phyloP scores from a whole-genome alignment of 1,139 yeast species.

The Geotrichum macrosporum region DNA sequence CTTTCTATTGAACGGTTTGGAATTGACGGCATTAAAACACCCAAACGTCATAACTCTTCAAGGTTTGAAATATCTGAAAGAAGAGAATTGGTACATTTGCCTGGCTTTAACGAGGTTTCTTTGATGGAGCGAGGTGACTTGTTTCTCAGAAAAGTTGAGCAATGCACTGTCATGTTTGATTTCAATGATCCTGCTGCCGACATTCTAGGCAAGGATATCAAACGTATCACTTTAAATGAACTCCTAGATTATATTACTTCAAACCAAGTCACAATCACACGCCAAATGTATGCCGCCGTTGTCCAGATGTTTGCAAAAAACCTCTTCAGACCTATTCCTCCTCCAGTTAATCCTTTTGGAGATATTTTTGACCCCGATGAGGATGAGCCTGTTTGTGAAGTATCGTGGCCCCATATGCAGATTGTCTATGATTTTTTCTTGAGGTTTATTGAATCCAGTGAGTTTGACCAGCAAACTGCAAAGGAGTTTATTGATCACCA shows the following conservation, averaged over 20 bases:
- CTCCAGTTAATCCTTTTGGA: slow-evolving; percentile 96
- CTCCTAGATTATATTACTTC: slow-evolving; percentile 83
- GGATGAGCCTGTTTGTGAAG: slow-evolving; percentile 94
- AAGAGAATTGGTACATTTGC: slow-evolving; percentile 74
- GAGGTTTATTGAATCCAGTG: slow-evolving; percentile 90
- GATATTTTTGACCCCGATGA: slow-evolving; percentile 97
- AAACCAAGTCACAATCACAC: slow-evolving; percentile 73
- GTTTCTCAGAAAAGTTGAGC: slow-evolving; percentile 85
- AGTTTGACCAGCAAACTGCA: slow-evolving; percentile 88
- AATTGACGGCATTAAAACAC: slow-evolving; percentile 62
- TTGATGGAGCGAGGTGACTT: slow-evolving; percentile 79
- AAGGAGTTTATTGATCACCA: slow-evolving; percentile 90
- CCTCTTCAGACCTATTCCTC: slow-evolving; percentile 93
- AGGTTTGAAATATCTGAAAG: slow-evolving; percentile 75
- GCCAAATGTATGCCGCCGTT: slow-evolving; percentile 84
- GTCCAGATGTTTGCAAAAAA: slow-evolving; percentile 86
- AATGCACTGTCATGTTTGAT: slow-evolving; percentile 91
- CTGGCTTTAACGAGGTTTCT: slow-evolving; percentile 84
- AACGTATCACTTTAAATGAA: slow-evolving; percentile 80
- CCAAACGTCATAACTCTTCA: slow-evolving; percentile 93
- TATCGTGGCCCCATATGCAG: slow-evolving; percentile 99
- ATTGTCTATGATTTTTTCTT: slow-evolving; percentile 90
- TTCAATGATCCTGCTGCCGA: slow-evolving; percentile 91
- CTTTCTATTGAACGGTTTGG: slow-evolving; percentile 41
- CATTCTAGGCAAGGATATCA: slow-evolving; percentile 87